Percentiles rank a stretch among this genome's conserved stretches.
These are phyloP conservation scores for Pythium sp. DNA, from an alignment of 352 stramenopile genomes.

Conservation along the genomic window DNA sequence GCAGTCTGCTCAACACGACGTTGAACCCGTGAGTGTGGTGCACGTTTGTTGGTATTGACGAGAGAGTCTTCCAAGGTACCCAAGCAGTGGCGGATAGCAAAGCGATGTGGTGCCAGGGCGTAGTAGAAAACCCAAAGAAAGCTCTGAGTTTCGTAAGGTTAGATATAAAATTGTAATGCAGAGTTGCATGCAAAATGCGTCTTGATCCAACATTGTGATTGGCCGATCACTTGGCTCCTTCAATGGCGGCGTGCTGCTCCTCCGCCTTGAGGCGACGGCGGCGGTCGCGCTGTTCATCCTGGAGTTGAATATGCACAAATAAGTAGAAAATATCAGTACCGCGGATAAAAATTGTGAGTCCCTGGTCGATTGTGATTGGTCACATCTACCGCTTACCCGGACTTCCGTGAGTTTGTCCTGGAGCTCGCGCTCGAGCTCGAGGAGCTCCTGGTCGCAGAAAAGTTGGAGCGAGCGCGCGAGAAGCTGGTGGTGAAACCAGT, in stretches of 20 bases:
- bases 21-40: conserved; percentile 3
- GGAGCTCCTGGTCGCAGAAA: conserved; percentile 40
- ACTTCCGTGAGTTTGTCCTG: conserved; percentile 49
- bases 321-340: neutral
- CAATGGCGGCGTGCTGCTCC: conserved; percentile 4
- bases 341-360: neutral
- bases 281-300: conserved; percentile 31
- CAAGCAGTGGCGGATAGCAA: neutral
- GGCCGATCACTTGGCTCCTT: neutral
- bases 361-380: neutral
- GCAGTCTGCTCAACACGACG: conserved; percentile 17
- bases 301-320: neutral
- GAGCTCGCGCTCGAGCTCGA: conserved; percentile 46
- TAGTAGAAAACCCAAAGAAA: neutral
- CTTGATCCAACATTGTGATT: neutral
- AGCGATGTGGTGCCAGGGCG: neutral
- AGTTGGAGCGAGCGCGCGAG: conserved; percentile 50
- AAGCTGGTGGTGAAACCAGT: conserved; percentile 66
- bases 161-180: neutral
- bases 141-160: neutral
- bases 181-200: neutral
- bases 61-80: neutral
- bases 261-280: conserved; percentile 11
- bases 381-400: conserved; percentile 15
- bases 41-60: neutral